Conservation (phyloP, 805 yeast genomes). For the Vanderwaltozyma polyspora region DNA sequence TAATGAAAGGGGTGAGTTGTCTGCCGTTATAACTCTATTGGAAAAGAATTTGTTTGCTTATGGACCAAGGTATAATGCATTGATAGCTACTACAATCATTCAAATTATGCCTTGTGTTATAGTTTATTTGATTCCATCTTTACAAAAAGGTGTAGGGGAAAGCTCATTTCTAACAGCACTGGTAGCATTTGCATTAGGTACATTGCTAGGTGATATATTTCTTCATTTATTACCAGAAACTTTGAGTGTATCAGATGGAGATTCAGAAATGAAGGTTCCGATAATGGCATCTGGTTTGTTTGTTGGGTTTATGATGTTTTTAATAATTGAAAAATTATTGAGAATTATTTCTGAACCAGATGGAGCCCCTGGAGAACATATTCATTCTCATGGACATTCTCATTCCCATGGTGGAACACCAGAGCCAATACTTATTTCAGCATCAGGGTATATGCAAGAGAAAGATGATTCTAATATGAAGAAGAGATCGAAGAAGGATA, state of each 20-base stretch:
- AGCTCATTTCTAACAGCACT: constrained; percentile 33
- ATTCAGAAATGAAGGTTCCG: constrained; percentile 27
- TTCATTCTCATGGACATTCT: constrained; percentile 37
- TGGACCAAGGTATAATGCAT: constrained; percentile 46
- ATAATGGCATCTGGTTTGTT: constrained; percentile 50
- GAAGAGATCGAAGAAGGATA: constrained; percentile 15
- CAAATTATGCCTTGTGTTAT: constrained; percentile 55
- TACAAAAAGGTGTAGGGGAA: constrained; percentile 5
- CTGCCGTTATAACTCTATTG: background rate
- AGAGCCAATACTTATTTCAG: too few species aligned
- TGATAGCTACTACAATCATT: constrained; percentile 52
- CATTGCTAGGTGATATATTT: constrained; percentile 64
- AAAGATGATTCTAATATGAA: constrained; percentile 12
- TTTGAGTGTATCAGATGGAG: constrained; percentile 40
- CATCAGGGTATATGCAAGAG: too few species aligned
- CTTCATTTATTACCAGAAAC: constrained; percentile 63
- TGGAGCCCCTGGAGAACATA: constrained; percentile 11
- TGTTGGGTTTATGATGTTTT: constrained; percentile 48
- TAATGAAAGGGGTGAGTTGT: background rate
- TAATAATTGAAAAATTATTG: constrained; percentile 50
- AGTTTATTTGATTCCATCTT: constrained; percentile 44
- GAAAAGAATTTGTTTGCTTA: constrained; percentile 12
- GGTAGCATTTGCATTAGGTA: constrained; percentile 68
- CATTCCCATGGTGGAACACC: constrained; percentile 18
- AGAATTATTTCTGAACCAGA: constrained; percentile 32